Evolutionary conservation across 768 basidiomycete species (phyloP).

Genomic region (Termitomyces sp.): DNA sequence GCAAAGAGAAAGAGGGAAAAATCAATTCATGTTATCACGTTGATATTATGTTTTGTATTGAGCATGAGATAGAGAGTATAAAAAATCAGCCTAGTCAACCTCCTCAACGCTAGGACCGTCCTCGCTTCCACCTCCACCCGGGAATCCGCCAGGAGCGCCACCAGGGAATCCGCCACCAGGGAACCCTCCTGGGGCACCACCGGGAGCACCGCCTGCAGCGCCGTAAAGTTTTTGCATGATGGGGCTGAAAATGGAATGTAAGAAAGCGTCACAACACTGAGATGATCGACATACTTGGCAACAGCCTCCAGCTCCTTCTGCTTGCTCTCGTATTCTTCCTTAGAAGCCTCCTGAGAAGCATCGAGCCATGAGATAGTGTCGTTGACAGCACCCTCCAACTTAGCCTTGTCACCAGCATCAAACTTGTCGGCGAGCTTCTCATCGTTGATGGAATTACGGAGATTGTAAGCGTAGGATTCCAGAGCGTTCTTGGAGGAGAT

Average conservation of each 20-base stretch:
- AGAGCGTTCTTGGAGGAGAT: constrained; percentile 88
- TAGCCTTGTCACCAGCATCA: constrained; percentile 79
- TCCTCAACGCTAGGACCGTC: constrained; percentile 92
- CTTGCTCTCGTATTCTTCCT: constrained; percentile 90
- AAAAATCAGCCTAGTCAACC: constrained; percentile 55
- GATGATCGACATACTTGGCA: constrained; percentile 47
- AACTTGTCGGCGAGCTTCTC: constrained; percentile 88
- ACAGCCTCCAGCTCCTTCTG: constrained; percentile 90
- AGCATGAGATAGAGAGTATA: not conserved
- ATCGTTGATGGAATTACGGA: constrained; percentile 84
- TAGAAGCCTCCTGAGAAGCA: constrained; percentile 81
- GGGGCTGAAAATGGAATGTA: constrained; percentile 30
- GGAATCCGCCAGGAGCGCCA: constrained; percentile 68
- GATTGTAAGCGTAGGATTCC: constrained; percentile 94
- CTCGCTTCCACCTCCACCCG: constrained; percentile 62
- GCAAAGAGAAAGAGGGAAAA: no score
- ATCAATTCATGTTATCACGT: no score
- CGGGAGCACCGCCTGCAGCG: constrained; percentile 63
- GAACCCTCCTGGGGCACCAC: constrained; percentile 57
- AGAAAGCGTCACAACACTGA: not conserved
- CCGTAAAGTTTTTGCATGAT: constrained; percentile 77
- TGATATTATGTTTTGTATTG: not conserved
- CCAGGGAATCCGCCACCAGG: constrained; percentile 43
- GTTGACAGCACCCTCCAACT: constrained; percentile 77
- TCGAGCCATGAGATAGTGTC: constrained; percentile 88